A percentile compares a stretch with the other conserved stretches of the same genome.
phyloP scores from a whole-genome alignment of 1,284 basidiomycete species.

The Cryptococcus floricola region DNA sequence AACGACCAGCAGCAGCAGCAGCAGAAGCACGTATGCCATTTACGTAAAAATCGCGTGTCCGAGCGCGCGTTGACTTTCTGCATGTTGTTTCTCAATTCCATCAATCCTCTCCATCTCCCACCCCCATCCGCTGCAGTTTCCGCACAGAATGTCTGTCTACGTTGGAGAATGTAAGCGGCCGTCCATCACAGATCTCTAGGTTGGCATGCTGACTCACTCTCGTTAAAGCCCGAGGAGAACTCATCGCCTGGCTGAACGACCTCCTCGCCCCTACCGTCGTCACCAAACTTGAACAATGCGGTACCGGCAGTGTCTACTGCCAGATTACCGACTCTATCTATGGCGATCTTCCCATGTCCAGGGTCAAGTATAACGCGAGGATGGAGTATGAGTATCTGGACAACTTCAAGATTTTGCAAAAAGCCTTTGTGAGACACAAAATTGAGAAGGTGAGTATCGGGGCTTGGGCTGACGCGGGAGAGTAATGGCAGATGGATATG shows the following conservation, averaged over 20 bases:
- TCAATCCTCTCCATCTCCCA: too few species aligned
- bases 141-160: constrained; percentile 37
- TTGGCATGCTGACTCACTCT: background rate
- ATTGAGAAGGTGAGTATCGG: constrained; percentile 75
- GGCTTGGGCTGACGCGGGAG: background rate
- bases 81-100: too few species aligned
- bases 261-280: constrained; percentile 73
- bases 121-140: too few species aligned
- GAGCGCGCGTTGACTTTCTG: too few species aligned
- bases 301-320: constrained; percentile 82
- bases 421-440: constrained; percentile 77
- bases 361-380: constrained; percentile 88
- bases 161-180: constrained; percentile 39
- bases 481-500: background rate
- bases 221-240: constrained; percentile 63
- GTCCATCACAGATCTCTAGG: background rate
- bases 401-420: constrained; percentile 94
- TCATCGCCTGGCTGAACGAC: constrained; percentile 91
- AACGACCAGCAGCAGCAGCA: too few species aligned
- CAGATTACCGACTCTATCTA: constrained; percentile 53
- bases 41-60: too few species aligned
- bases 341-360: constrained; percentile 75
- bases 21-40: too few species aligned
- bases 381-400: constrained; percentile 94
- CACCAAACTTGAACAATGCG: constrained; percentile 92